Percentiles rank a stretch among this genome's conserved stretches.
Conservation (phyloP, 1,139 yeast genomes). For the Candida neerlandica region DNA sequence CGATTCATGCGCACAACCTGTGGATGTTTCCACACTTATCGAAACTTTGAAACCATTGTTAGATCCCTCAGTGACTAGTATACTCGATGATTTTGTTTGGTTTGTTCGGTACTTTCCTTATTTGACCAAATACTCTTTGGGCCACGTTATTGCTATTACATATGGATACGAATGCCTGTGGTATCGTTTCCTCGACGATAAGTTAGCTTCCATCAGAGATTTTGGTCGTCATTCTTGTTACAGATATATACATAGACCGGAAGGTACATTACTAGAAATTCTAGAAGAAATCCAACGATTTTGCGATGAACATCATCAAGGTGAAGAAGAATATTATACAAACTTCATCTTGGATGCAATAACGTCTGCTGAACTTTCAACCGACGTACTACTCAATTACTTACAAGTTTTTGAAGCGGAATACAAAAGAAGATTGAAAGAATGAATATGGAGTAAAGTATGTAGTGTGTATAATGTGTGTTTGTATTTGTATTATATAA, state of each 20-base stretch:
- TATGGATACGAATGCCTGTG: conserved; percentile 10
- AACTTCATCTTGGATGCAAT: conserved; percentile 2
- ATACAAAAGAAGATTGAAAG: not conserved
- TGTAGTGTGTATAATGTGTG: not conserved
- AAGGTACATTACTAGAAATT: not conserved
- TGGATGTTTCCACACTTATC: not conserved
- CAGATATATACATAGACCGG: not conserved
- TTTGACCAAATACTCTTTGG: conserved; percentile 1
- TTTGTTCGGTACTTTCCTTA: not conserved
- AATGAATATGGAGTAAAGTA: not conserved
- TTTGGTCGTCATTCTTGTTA: conserved; percentile 1
- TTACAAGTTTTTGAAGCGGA: conserved; percentile 1
- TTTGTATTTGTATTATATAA: no score
- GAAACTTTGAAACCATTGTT: not conserved
- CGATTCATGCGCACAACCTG: not conserved
- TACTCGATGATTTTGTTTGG: not conserved
- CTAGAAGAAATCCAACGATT: not conserved
- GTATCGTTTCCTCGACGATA: conserved; percentile 6
- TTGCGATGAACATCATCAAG: conserved; percentile 1
- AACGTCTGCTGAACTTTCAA: not conserved
- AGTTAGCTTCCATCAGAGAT: not conserved
- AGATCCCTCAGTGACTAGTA: not conserved
- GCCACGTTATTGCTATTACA: conserved; percentile 8
- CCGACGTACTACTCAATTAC: not conserved
- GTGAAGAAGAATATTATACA: not conserved